Conservation (phyloP, 441 rosid species). For the Eugenia klotzschiana region DNA sequence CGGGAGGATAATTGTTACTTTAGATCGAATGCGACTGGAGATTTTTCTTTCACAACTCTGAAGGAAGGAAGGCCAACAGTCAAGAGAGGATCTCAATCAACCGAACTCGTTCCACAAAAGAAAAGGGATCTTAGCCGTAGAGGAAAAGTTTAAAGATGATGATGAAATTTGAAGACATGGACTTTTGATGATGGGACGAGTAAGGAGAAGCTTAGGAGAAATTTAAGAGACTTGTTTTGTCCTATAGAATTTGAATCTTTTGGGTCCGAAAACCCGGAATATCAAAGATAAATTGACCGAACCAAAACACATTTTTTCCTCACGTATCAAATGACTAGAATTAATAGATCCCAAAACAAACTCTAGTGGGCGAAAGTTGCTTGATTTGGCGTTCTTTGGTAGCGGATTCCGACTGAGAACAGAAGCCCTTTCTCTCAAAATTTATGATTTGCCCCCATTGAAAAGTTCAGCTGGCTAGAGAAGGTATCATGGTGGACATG, state of each 20-base stretch:
- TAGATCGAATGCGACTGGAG: not conserved
- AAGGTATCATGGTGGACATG: not conserved
- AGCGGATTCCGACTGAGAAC: not conserved
- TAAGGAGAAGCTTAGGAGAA: not conserved
- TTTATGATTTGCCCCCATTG: not conserved
- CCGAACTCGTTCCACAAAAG: not conserved
- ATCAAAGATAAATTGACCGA: not conserved
- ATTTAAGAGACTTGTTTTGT: not conserved
- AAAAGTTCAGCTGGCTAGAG: not conserved
- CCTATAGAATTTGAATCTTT: not conserved
- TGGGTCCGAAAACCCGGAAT: not conserved
- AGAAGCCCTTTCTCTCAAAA: not conserved
- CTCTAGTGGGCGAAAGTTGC: not conserved
- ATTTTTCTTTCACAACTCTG: not conserved
- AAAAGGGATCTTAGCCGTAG: too few relatives aligned
- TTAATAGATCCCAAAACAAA: not conserved
- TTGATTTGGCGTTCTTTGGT: not conserved
- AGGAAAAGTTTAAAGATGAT: not conserved
- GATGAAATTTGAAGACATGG: not conserved
- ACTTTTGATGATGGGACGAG: not conserved
- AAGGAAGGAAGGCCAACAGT: not conserved
- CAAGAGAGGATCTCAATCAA: not conserved
- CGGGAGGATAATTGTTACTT: not conserved
- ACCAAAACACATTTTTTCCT: not conserved
- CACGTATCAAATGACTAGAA: not conserved